These are phyloP conservation scores for Zoysia pacifica DNA, from an alignment of 176 grass and related monocot species.

Conservation along the genomic window DNA sequence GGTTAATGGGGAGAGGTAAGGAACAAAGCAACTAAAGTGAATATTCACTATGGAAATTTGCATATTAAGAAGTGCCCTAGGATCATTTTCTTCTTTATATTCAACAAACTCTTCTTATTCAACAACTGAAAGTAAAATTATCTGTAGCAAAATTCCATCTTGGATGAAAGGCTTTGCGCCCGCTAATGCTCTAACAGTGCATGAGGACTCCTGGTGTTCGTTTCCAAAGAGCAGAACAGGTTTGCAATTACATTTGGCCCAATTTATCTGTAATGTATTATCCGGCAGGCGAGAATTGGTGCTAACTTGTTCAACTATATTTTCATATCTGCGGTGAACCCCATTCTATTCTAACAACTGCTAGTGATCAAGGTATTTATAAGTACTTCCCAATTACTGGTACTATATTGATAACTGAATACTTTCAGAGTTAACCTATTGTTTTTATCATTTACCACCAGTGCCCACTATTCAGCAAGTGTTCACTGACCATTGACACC, in stretches of 20 bases:
- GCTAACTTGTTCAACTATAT: slow-evolving; percentile 22
- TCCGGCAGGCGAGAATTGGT: not conserved
- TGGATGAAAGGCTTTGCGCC: slow-evolving; percentile 85
- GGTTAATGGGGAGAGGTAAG: not conserved
- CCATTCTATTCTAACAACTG: slow-evolving; percentile 10
- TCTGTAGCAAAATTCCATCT: slow-evolving; percentile 86
- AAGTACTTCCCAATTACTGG: not conserved
- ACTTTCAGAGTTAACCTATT: slow-evolving; percentile 2
- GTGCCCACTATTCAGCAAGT: slow-evolving; percentile 83
- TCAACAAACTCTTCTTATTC: not conserved
- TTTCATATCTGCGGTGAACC: slow-evolving; percentile 28
- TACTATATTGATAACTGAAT: not conserved
- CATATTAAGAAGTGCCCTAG: not conserved
- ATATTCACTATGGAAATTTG: not conserved
- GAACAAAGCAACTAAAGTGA: not conserved
- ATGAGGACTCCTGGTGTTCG: slow-evolving; percentile 78
- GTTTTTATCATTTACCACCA: slow-evolving; percentile 36
- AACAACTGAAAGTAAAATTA: not conserved
- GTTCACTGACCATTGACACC: slow-evolving; percentile 78
- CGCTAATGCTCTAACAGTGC: slow-evolving; percentile 57
- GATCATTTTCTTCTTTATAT: not conserved
- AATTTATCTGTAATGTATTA: not conserved
- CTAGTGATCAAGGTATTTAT: slow-evolving; percentile 82
- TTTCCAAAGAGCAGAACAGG: slow-evolving; percentile 95
- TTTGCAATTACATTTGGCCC: slow-evolving; percentile 9